Evolutionary conservation across 495 filamentous ascomycete species (phyloP).

Genomic region (Hypoxylon cercidicola): DNA sequence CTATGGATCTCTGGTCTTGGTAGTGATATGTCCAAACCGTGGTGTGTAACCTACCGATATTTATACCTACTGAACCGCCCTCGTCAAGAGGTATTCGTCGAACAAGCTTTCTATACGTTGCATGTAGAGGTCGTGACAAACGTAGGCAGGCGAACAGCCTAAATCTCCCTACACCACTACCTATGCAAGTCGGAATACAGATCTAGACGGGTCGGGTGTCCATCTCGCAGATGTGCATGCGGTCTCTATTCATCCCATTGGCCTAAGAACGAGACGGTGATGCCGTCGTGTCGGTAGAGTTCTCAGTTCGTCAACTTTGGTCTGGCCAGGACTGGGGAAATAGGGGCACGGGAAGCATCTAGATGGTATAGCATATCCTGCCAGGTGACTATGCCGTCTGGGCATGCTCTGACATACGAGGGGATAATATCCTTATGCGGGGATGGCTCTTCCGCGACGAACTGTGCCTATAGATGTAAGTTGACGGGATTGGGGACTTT

Average conservation of each 20-base stretch:
- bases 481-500: too few relatives aligned
- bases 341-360: not conserved
- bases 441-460: not conserved
- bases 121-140: too few relatives aligned
- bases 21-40: too few relatives aligned
- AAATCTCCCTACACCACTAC: conserved; percentile 2
- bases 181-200: not conserved
- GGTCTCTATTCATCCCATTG: not conserved
- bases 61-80: too few relatives aligned
- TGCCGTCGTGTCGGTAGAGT: not conserved
- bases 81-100: too few relatives aligned
- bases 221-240: not conserved
- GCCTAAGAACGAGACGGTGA: not conserved
- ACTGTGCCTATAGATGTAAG: not conserved
- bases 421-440: not conserved
- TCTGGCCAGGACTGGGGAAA: not conserved
- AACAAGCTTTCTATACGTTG: too few relatives aligned
- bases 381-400: conserved; percentile 1
- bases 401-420: not conserved
- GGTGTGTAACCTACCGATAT: too few relatives aligned
- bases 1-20: too few relatives aligned
- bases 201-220: not conserved
- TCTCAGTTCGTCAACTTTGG: not conserved
- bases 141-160: not conserved
- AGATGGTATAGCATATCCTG: not conserved